Evolutionary conservation across 495 filamentous ascomycete species (phyloP), one percentile per base, ranked within the genome.

Genomic region (Penicillium verhagenii): DNA sequence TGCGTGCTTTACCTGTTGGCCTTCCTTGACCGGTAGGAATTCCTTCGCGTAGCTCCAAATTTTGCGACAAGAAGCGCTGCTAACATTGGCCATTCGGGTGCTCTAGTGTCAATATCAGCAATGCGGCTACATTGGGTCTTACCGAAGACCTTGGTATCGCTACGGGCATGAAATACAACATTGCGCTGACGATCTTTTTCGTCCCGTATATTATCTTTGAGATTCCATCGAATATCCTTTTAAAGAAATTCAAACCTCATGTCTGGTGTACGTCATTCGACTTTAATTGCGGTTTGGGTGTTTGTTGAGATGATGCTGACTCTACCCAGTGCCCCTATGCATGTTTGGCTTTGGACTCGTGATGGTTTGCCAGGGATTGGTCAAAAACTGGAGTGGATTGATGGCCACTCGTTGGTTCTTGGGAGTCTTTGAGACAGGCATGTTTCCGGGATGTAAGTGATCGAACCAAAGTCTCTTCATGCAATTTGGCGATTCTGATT

Each of bases 131-230:
- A 45, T 78, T 83, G 28, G 82, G 83, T 40, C 76, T 93, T n/a
- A 77, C 78, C 46, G 58, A 74, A 10, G 87, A 95, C 35, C 71
- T 94, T 11, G 35, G 76, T 16, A 78, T 96, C 19, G 64, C 52
- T 18, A 56, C 57, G 0, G 76, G 75, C 23, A 78, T 79, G 11
- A 80, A 89, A 61, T 92, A 86, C 70, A 94, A 93, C 71, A 87
- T 82, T 13, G 89, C 88, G 0, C 72, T 96, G 54, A 85, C 84
- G 20, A 93, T 96, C 58, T 96, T 97, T 79, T 98, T 96, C 72
- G 84, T 97, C 0, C 92, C 93, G 0, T 97, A 96, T 66, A 81
- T 96, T 57, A 57, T 93, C 43, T 87, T 87, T 59, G 92, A 84
- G 68, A 94, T 97, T 47, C 94, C 93, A 2, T 91, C 88, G 46